Evolutionary conservation across 2,329 filamentous ascomycete genomes (phyloP), one percentile per base, ranked within the genome.

Genomic region (Westerdykella sp.): DNA sequence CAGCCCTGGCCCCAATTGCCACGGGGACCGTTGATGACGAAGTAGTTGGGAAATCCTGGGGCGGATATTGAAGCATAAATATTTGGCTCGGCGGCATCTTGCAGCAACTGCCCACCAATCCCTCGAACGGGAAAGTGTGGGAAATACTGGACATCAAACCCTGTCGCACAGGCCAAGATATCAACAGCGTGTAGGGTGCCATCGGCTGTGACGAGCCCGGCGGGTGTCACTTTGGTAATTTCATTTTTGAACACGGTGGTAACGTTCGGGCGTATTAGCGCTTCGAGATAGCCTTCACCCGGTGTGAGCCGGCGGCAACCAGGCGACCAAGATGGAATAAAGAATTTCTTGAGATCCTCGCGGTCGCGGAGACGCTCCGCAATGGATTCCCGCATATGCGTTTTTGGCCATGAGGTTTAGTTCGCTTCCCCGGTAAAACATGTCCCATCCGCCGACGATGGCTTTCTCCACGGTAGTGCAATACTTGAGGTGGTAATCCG

Each of bases 271-370:
- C 78, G 72, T 0, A 73, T 71, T 22, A 85, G 67, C 0, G 81
- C 80, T 56, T 85, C 82, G 6, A 86, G 73, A 51, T 85, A 85
- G 0, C 81, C 81, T 0, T 81, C 80, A 0, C 81, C 80, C 9
- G 41, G 41, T 11, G 41, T 43, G 22, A 43, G 41, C 31, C 41
- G 41, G 10, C 36, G 41, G 30, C 41, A 39, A 12, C 35, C 41
- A 34, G 28, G 35, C 5, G 35, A 43, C 41, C 41, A 43, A 6
- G n/a, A 21, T 22, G 41, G 41, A 16, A 39, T 39, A 14, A 39
- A 37, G n/a, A 16, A 28, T 16, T 21, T 22, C 28, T 43, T 43
- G 22, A 34, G 35, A 25, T 43, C 35, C 32, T 43, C 34, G 5
- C 35, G 34, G 21, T 39, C 22, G 15, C 41, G 34, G 11, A 43